Base-by-base conservation (phyloP, 1,284 basidiomycete genomes). In the Ganoderma meredithae region DNA sequence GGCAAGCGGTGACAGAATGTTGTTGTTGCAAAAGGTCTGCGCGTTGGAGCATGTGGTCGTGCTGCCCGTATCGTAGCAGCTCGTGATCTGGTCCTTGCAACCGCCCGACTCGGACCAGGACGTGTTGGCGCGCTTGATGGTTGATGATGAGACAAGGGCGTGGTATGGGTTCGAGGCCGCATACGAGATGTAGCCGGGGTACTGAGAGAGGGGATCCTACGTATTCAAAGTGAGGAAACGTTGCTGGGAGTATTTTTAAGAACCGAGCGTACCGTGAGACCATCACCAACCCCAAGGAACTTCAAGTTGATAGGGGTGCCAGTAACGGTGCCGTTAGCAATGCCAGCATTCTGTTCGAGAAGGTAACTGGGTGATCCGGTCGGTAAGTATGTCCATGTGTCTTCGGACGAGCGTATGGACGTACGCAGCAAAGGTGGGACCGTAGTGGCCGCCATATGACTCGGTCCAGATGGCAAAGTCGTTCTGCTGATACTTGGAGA, bases 361-460 rank as follows among this genome's bases (percentile, higher is more conserved):
- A 93, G 86, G 72, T 88, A 81, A 3, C 85, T 87, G 52, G 53
- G 61, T 19, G 62, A 43, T 33, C 40, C 39, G 40, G 55, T 52
- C 47, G 47, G 19, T 65, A 43, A 36, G 47, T 7, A 5, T 41
- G 19, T 2, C 13, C 17, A 17, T 25, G 47, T n/a, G 27, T 60
- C 44, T 47, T 36, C 19, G 36, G 8, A 39, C 8, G 6, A 27
- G 1, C 71, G 7, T 10, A 64, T 13, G 31, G 7, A 66, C 83
- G 72, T 74, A 89, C 83, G 83, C 83, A 52, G 86, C 88, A 74
- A 88, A 90, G 10, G 83, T 84, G 17, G 88, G 89, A 1, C 88
- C 89, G 70, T 90, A 90, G 71, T 90, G 89, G 1, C 89, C 89
- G 41, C 88, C 88, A 71, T 89, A 88, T 80, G 86, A 89, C 75